Evolutionary conservation across 148 eudicot species (phyloP).

Genomic region (Diospyros lotus): DNA sequence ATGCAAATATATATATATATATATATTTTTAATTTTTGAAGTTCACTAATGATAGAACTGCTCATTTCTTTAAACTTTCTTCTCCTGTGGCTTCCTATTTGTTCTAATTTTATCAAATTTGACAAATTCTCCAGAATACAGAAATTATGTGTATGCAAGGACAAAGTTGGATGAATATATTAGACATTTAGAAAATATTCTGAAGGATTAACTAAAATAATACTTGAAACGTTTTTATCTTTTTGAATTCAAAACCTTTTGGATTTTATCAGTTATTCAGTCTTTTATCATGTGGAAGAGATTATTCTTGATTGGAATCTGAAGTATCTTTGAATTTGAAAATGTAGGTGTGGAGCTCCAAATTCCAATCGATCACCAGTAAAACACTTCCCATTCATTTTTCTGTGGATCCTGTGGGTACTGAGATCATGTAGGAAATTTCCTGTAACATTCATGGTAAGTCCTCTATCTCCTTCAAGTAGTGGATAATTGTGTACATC

Average conservation of each 20-base stretch:
- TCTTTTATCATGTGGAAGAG: not conserved
- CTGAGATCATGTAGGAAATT: constrained; percentile 61
- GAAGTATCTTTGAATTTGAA: constrained; percentile 4
- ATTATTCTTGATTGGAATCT: constrained; percentile 1
- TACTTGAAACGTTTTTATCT: not conserved
- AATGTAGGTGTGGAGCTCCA: constrained; percentile 71
- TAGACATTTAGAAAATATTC: not conserved
- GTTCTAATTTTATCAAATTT: not conserved
- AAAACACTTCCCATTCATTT: constrained; percentile 45
- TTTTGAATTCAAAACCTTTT: constrained; percentile 1
- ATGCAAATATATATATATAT: not conserved
- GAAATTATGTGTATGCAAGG: not conserved
- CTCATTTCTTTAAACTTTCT: not conserved
- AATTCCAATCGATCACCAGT: constrained; percentile 47
- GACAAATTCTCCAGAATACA: not conserved
- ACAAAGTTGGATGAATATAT: not conserved
- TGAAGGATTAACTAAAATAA: not conserved
- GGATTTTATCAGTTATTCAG: not conserved
- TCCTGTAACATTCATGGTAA: constrained; percentile 5
- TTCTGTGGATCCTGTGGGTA: constrained; percentile 79
- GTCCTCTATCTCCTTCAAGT: constrained; percentile 2
- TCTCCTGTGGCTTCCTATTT: not conserved
- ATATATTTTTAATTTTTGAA: not conserved
- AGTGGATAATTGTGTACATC: too few species aligned
- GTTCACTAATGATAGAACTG: not conserved